phyloP scores from a whole-genome alignment of 2,329 filamentous ascomycete species.

The Bipolaris oryzae region DNA sequence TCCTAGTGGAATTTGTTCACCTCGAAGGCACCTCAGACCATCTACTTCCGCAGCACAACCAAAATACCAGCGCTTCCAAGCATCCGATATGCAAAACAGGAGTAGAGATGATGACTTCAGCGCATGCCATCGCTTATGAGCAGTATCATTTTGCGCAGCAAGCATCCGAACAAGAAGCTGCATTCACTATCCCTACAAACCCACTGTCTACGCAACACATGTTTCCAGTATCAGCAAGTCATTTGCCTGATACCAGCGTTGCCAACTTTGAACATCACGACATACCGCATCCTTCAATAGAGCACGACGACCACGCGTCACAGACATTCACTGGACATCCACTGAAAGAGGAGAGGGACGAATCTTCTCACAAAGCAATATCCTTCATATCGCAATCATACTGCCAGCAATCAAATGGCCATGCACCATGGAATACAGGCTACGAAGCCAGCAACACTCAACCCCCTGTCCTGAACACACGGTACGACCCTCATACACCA shows the following conservation, averaged over 20 bases:
- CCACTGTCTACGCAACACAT: background rate
- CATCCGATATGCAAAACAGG: background rate
- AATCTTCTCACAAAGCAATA: background rate
- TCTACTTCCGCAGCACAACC: background rate
- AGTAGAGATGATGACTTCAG: no score
- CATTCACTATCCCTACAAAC: background rate
- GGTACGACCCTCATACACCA: background rate
- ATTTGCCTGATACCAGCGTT: background rate
- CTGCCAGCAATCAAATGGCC: background rate
- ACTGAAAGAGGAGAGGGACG: background rate
- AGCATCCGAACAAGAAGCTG: no score
- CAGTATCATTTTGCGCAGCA: background rate
- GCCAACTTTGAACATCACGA: background rate
- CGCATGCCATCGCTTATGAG: background rate
- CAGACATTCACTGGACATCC: background rate
- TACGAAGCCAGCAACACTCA: background rate
- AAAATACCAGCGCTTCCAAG: background rate
- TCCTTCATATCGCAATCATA: background rate
- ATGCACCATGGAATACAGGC: background rate
- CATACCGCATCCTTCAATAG: background rate
- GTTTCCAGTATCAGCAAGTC: background rate
- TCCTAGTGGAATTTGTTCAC: constrained; percentile 24
- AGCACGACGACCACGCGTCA: background rate
- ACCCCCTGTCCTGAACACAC: no score
- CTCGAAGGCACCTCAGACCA: constrained; percentile 2